Evolutionary conservation across 2,329 filamentous ascomycete species (phyloP).

Genomic region (Aspergillus aculeatus): DNA sequence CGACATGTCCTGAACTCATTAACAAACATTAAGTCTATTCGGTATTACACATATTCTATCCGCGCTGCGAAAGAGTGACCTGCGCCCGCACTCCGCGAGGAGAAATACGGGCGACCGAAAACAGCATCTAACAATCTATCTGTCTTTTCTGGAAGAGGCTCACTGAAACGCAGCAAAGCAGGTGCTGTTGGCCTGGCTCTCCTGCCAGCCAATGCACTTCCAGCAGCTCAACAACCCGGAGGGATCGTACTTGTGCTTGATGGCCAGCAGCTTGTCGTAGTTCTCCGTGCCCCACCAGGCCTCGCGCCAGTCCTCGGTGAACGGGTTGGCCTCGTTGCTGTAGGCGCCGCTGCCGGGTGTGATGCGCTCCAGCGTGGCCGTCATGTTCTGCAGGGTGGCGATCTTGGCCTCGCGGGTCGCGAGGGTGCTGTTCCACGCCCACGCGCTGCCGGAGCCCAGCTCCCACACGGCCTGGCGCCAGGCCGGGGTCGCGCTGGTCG

Average conservation of each 20-base stretch:
- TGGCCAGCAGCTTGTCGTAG: constrained; percentile 17
- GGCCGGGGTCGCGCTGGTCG: constrained; percentile 18
- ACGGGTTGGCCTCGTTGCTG: constrained; percentile 21
- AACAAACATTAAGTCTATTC: neutral
- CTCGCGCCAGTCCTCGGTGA: constrained; percentile 18
- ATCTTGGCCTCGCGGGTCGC: constrained; percentile 11
- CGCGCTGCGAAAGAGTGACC: neutral
- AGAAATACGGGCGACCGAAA: neutral
- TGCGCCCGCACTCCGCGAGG: too few relatives aligned
- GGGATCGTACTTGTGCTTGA: constrained; percentile 24
- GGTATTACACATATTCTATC: neutral
- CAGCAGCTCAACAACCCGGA: constrained; percentile 17
- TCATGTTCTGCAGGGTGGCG: constrained; percentile 12
- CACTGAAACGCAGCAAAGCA: constrained; percentile 12
- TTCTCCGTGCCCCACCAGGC: constrained; percentile 21
- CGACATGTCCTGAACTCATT: neutral
- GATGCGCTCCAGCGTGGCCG: constrained; percentile 13
- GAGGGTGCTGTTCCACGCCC: constrained; percentile 21
- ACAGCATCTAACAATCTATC: neutral
- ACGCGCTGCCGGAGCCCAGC: constrained; percentile 13
- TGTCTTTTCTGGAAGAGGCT: neutral
- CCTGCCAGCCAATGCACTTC: constrained; percentile 21
- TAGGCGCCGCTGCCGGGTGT: constrained; percentile 21
- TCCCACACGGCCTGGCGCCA: constrained; percentile 22
- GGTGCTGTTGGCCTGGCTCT: constrained; percentile 10